Base-by-base conservation (phyloP, 306 rosid genomes). In the Urtica urens region DNA sequence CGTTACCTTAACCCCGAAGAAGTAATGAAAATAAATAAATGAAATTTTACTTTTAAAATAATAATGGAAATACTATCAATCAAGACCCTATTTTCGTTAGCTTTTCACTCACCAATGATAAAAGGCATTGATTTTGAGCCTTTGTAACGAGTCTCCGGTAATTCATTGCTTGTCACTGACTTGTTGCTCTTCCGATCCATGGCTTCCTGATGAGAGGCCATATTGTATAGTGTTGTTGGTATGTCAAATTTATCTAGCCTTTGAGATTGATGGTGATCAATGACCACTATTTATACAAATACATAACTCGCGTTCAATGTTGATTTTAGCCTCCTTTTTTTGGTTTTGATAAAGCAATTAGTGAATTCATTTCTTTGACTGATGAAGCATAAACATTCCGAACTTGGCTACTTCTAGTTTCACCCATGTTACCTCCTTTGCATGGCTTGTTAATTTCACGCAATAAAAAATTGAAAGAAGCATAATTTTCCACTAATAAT, bases 111-210 rank as follows among this genome's bases (percentile, higher is more conserved):
- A 79, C 94, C 96, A 63, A 87, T 80, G 69, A 87, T 74, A 45
- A 71, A 79, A 14, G 96, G 94, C 94, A 87, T 87, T 62, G 53
- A 67, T 62, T 66, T 82, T 81, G 84, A 73, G 11, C 96, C 96
- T 30, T 68, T 68, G 70, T 87, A 77, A 53, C 55, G 64, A 25
- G 58, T 47, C 8, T 14, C 21, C 38, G 60, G 53, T 47, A 63
- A 48, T 33, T 65, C 76, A 20, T 53, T 68, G 15, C 54, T 40
- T 14, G 15, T 28, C 23, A 21, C 53, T 23, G 38, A 17, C 58
- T 69, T 64, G 18, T 76, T 65, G 26, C 44, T 23, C 0, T 55
- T 66, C 62, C n/a, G n/a, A n/a, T 78, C 69, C 63, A 59, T 46
- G 23, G 6, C 60, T 51, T 53, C 39, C 23, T 9, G 50, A 18